Evolutionary conservation across 768 basidiomycete genomes (phyloP).

Genomic region (Amanita pallidorosea): DNA sequence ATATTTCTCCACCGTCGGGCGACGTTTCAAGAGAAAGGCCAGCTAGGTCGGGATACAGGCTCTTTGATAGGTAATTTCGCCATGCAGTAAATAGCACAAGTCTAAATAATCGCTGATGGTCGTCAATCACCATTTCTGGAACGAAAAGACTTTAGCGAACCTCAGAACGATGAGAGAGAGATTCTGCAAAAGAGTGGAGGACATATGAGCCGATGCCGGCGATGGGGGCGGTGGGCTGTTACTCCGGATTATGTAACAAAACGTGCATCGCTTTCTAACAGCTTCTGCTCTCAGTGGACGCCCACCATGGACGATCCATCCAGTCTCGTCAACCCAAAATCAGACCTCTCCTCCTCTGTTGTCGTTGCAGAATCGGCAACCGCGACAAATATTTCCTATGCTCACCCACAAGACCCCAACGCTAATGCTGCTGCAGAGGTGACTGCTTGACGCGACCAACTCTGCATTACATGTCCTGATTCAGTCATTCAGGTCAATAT

Average conservation of each 20-base stretch:
- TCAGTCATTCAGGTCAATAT: conserved; percentile 41
- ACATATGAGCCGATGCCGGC: not conserved
- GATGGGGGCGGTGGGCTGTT: not conserved
- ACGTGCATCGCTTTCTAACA: not conserved
- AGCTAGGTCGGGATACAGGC: conserved; percentile 50
- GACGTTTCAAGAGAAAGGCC: conserved; percentile 24
- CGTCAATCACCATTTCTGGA: not conserved
- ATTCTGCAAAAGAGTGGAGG: not conserved
- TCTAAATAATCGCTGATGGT: conserved; percentile 19
- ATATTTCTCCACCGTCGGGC: conserved; percentile 11
- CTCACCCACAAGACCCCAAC: conserved; percentile 27
- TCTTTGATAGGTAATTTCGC: conserved; percentile 44
- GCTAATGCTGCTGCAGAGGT: conserved; percentile 27
- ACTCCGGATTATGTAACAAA: not conserved
- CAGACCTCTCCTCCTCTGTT: conserved; percentile 36
- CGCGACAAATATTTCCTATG: conserved; percentile 35
- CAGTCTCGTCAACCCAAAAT: conserved; percentile 31
- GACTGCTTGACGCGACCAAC: conserved; percentile 8
- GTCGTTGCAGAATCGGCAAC: conserved; percentile 36
- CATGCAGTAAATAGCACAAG: conserved; percentile 43
- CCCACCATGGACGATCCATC: conserved; percentile 25
- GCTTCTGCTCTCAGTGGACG: not conserved
- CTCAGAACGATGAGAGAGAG: not conserved
- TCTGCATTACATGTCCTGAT: not conserved
- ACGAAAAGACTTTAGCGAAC: not conserved